phyloP scores from a whole-genome alignment of 257 asterid species.

The Petrea volubilis region DNA sequence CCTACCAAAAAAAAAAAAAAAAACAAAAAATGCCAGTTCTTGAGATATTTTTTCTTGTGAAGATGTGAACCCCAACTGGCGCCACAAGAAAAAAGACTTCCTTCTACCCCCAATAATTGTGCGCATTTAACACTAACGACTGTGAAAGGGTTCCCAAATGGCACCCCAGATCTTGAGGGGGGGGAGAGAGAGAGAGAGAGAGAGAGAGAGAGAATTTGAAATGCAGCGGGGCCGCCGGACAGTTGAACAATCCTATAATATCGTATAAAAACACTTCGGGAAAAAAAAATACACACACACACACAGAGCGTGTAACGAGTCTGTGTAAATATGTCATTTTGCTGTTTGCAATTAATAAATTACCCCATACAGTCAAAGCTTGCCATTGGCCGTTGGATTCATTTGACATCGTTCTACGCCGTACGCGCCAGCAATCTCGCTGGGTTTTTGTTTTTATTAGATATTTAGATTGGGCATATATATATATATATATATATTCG shows the following conservation, averaged over 20 bases:
- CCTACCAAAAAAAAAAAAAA: too few relatives aligned
- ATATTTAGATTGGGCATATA: too few relatives aligned
- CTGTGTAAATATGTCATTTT: not conserved
- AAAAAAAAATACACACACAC: not conserved
- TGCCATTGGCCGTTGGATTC: conserved; percentile 10
- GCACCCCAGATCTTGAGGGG: not conserved
- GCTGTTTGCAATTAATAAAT: not conserved
- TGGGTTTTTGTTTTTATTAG: too few relatives aligned
- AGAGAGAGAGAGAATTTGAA: not conserved
- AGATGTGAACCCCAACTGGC: not conserved
- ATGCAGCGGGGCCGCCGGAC: conserved; percentile 16
- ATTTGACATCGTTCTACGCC: conserved; percentile 4
- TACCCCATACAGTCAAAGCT: not conserved
- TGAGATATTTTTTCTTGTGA: not conserved
- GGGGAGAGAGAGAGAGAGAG: not conserved
- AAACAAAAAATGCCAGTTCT: not conserved
- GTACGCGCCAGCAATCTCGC: not conserved
- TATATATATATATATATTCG: too few relatives aligned
- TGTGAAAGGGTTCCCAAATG: not conserved
- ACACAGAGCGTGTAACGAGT: not conserved
- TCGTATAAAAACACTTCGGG: not conserved
- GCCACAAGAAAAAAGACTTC: not conserved
- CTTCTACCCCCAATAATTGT: not conserved
- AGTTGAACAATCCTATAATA: conserved; percentile 14
- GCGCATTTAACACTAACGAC: not conserved